Percentiles rank a stretch among this genome's conserved stretches.
phyloP scores from a whole-genome alignment of 176 grass and related monocot genomes.

The Olyra latifolia region DNA sequence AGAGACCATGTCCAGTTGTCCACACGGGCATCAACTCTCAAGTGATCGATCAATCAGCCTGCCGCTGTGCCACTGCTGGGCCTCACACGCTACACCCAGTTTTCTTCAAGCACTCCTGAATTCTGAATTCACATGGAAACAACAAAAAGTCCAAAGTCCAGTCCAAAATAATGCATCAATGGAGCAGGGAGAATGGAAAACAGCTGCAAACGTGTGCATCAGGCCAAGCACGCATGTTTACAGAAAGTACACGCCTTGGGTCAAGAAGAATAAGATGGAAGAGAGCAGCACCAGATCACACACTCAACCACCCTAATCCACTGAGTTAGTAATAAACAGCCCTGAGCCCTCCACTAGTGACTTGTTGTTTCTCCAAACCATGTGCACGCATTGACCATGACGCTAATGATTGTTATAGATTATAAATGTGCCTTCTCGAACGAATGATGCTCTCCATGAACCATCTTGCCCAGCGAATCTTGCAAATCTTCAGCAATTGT shows the following conservation, averaged over 20 bases:
- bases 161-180: background rate
- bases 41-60: background rate
- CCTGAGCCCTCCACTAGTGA: background rate
- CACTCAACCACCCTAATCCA: background rate
- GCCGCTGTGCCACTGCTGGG: background rate
- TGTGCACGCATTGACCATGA: conserved; percentile 2
- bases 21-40: background rate
- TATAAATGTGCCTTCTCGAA: background rate
- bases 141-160: background rate
- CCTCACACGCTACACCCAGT: background rate
- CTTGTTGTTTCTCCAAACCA: background rate
- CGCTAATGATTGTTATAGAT: conserved; percentile 3
- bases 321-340: background rate
- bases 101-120: background rate
- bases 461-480: background rate
- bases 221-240: background rate
- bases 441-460: background rate
- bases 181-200: background rate
- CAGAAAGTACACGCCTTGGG: background rate
- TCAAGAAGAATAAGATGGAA: background rate
- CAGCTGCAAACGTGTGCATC: background rate
- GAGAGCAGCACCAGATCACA: background rate
- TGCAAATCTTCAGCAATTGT: background rate
- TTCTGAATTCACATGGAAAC: background rate
- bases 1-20: background rate